Base-by-base conservation (phyloP, 441 rosid genomes). In the Arabidopsis hybrid region DNA sequence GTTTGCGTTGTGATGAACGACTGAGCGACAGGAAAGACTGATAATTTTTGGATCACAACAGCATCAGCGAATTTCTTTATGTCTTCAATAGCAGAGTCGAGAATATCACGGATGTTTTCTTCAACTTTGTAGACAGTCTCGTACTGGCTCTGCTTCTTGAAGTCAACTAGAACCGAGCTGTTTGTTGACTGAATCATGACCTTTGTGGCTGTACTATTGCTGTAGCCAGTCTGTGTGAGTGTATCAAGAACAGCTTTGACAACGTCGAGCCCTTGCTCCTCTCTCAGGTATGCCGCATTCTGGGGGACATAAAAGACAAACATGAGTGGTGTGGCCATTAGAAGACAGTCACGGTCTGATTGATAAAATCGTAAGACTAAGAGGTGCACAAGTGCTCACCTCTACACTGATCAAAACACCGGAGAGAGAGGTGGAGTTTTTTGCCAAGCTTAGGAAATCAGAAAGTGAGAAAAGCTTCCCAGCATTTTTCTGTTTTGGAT, bases 161-260 rank as follows among this genome's bases (percentile, higher is more conserved):
- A 76, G 77, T 84, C 82, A 69, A 38, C 69, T 13, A 92, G 82
- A 58, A 89, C 93, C 6, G 96, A 83, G 76, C 91, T 90, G 76
- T 79, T 75, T 8, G 87, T 79, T 57, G 97, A 92, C 75, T 85
- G 90, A 74, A 92, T 86, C 95, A 87, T 85, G 47, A 90, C 93
- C 70, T 72, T 71, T 77, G 53, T 80, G 73, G 74, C 32, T 64
- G 77, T 83, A 61, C 58, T 74, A 12, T 79, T 85, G 57, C 53
- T 77, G 75, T 83, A 89, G 57, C 96, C 91, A 39, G 91, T 86
- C 46, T 75, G 65, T 56, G 61, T 80, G 71, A 92, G 83, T 65
- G 85, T 76, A 17, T 36, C 73, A 2, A 87, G 87, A 59, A 92
- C 93, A 2, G 79, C 81, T 71, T 85, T 85, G 32, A 74, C 82